Base-by-base conservation (phyloP, 148 eudicot genomes). In the Arctostaphylos glauca region DNA sequence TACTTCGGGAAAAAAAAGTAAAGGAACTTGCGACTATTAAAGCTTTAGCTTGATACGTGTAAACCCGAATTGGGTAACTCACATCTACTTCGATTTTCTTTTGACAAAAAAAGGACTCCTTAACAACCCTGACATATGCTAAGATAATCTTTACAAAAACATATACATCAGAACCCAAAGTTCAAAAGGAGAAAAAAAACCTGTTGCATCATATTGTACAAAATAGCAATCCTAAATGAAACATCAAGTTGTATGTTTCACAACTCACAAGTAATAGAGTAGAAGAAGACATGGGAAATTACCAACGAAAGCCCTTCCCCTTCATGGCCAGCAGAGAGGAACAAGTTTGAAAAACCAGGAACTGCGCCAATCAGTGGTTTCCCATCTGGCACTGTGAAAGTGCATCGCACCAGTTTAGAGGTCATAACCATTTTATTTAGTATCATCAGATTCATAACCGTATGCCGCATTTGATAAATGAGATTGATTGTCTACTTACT, bases 221-320 rank as follows among this genome's bases (percentile, higher is more conserved):
- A 66, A 66, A 31, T 25, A 50, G 55, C 15, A 53, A 49, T 31
- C 23, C 52, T 15, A 70, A 25, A 25, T 50, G 59, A n/a, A 23
- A 43, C 5, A 31, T 18, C 41, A 41, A 6, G 3, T 58, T 1
- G 38, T 31, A 31, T 31, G 38, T 21, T 0, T 46, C 23, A 56
- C 5, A 68, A 58, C 49, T 7, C 46, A 59, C 23, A 18, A 78
- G 12, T 41, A 78, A 58, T 74, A 47, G 59, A 47, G 16, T 31
- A 52, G 47, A 79, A 46, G 10, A 21, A 77, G 74, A 50, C 50
- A 74, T 23, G 54, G 64, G 79, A 62, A 23, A 10, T 70, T 96
- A 96, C 99, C 98, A 93, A 83, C 81, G 91, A 44, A 80, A 96
- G 93, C 58, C 99, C 99, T 89, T 90, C 94, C 82, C 99, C 99